Evolutionary conservation across 768 basidiomycete genomes (phyloP), one percentile per base, ranked within the genome.

Genomic region (Russula sp.): DNA sequence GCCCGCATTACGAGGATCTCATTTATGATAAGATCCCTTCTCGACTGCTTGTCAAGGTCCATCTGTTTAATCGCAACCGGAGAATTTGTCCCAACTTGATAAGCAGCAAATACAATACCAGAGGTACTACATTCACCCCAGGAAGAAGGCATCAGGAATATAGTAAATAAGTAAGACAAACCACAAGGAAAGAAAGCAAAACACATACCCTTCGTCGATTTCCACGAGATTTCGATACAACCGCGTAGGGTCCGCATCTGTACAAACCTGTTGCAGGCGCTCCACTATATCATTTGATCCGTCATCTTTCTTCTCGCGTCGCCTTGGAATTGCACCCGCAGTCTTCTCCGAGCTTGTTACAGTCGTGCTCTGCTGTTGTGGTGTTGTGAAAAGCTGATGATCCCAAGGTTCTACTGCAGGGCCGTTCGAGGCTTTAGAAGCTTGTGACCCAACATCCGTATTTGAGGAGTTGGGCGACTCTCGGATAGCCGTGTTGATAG

Each of bases 41-140:
- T 98, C 46, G 96, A 97, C 72, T 98, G 96, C 79, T 98, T 97
- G 76, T 98, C 95, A 32, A 99, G 83, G 80, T 99, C 97, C 97
- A 98, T 99, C 77, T 98, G 96, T 77, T 99, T 99, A 83, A 99
- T 99, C 48, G 97, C 97, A 36, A 98, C 97, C 11, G 86, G 90
- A 38, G 91, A 71, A 75, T 97, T 96, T 32, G 92, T 94, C 48
- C 94, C 94, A 66, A 95, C 90, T 79, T 98, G 95, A 73, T 98
- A 96, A 20, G 96, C 96, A 14, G 95, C 98, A 76, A 97, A 99
- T 2, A 98, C 94, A 69, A 95, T 30, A 30, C 97, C 95, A 22
- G 92, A 96, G 16, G 96, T 95, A 65, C 94, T 95, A 73, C 10
- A 44, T 6, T 2, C 2, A 5, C 28, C 28, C 28, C 28, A 30